Evolutionary conservation across 2,329 filamentous ascomycete genomes (phyloP), one percentile per base, ranked within the genome.

Genomic region (Xylariaceae sp.): DNA sequence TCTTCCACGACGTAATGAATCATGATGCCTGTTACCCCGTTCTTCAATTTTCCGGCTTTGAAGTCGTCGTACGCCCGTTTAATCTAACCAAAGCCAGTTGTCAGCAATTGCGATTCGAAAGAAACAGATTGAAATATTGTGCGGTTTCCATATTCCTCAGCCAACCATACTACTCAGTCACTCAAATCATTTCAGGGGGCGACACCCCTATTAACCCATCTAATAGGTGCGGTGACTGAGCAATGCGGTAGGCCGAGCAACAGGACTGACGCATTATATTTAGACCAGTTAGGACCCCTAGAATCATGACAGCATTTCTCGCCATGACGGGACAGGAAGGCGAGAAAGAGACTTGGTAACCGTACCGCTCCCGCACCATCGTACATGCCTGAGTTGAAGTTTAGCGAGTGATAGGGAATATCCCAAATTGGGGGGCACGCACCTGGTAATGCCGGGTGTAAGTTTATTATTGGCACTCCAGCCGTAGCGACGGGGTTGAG

Each of bases 381-480:
- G 67, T 88, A 87, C 62, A 81, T 78, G 6, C 84, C 83, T 45
- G 32, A 32, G 37, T 13, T n/a, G 26, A 49, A 32, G 12, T 13
- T 57, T 8, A 52, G 48, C 34, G 30, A 37, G 42, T 10, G 34
- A 37, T 16, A 18, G 12, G 13, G 16, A 8, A 13, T 10, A 36
- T 44, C 26, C 21, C 36, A 6, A 26, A 29, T 29, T 2, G 19
- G 36, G 40, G 81, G 36, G 15, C 21, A 37, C 51, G 26, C 50
- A 57, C 57, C 57, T 49, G 51, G 55, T 21, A 59, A 49, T 51
- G 54, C 56, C 9, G 46, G 90, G 66, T 95, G 90, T 39, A 95
- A 71, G 67, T 95, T 95, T 65, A 95, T 92, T 42, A 92, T 84
- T 21, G 78, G 80, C 34, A 92, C 76, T 0, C 79, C 79, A 0